A percentile compares a stretch with the other conserved stretches of the same genome.
phyloP scores from a whole-genome alignment of 208 protist genomes.

The Trypanosoma brucei region DNA sequence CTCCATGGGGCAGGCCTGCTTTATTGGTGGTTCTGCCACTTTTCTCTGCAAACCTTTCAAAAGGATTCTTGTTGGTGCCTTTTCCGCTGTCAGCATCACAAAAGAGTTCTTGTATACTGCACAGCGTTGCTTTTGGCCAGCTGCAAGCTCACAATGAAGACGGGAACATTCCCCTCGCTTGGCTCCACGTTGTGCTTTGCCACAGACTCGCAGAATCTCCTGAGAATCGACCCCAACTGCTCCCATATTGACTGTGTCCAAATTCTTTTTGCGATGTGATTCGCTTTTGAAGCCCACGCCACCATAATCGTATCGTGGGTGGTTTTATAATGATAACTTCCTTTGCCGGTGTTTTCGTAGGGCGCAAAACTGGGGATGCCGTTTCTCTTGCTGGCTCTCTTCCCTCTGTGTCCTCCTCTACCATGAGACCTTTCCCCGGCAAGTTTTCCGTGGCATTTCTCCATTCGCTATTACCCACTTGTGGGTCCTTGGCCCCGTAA shows the following conservation, averaged over 20 bases:
- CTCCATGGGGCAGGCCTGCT: slow-evolving; percentile 10
- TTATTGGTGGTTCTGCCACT: background rate
- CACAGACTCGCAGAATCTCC: slow-evolving; percentile 2
- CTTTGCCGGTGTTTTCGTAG: too few relatives aligned
- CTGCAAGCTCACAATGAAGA: slow-evolving; percentile 11
- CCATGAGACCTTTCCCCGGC: too few relatives aligned
- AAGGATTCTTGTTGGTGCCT: slow-evolving; percentile 1
- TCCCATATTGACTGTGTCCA: slow-evolving; percentile 7
- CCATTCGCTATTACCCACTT: too few relatives aligned
- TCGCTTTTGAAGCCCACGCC: slow-evolving; percentile 5
- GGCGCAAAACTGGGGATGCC: too few relatives aligned
- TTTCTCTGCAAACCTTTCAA: background rate
- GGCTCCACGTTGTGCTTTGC: background rate
- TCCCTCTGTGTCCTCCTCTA: too few relatives aligned
- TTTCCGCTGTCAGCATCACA: background rate
- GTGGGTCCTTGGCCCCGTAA: too few relatives aligned
- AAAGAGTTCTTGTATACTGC: slow-evolving; percentile 4
- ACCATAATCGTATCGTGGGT: slow-evolving; percentile 1
- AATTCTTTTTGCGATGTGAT: background rate
- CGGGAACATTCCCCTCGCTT: slow-evolving; percentile 6
- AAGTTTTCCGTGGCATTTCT: too few relatives aligned
- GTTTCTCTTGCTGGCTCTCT: too few relatives aligned
- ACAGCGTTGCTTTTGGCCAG: slow-evolving; percentile 11
- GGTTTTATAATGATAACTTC: background rate
- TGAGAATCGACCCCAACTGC: slow-evolving; percentile 1